A percentile compares a stretch with the other conserved stretches of the same genome.
phyloP scores from a whole-genome alignment of 371 early-diverging fungal species.

The Syncephalastrum sp. region DNA sequence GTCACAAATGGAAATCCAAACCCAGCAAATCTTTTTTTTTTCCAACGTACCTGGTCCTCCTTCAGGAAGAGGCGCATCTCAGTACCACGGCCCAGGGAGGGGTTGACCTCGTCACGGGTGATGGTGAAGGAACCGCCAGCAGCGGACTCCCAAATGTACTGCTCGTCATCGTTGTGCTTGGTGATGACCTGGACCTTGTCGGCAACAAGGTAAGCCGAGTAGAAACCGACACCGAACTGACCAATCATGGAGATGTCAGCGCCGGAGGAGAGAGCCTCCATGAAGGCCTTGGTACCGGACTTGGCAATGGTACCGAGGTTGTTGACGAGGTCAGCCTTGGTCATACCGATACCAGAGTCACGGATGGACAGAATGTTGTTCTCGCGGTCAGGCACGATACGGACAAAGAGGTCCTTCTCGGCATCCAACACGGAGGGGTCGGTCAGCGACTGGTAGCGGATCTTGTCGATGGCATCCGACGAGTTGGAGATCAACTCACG shows the following conservation, averaged over 20 bases:
- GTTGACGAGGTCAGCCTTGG: conserved; percentile 75
- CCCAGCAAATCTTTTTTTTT: conserved; percentile 2
- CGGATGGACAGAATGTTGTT: conserved; percentile 65
- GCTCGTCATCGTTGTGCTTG: conserved; percentile 72
- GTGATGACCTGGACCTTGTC: conserved; percentile 83
- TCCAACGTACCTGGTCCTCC: conserved; percentile 62
- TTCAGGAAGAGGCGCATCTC: conserved; percentile 78
- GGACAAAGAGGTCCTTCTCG: conserved; percentile 62
- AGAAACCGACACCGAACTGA: conserved; percentile 95
- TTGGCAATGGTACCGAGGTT: conserved; percentile 90
- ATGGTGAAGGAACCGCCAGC: conserved; percentile 74
- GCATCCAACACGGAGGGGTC: conserved; percentile 53
- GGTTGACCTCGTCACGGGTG: conserved; percentile 67
- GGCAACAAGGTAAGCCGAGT: conserved; percentile 82
- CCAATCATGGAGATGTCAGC: conserved; percentile 76
- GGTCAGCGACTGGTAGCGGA: conserved; percentile 63
- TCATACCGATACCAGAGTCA: conserved; percentile 93
- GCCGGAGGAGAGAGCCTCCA: conserved; percentile 51
- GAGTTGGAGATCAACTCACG: conserved; percentile 89
- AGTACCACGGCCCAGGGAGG: conserved; percentile 71
- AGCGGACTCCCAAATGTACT: conserved; percentile 79
- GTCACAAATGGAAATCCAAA: not conserved
- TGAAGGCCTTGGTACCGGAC: conserved; percentile 61
- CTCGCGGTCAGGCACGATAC: conserved; percentile 61
- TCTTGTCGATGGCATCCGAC: conserved; percentile 87